These are phyloP conservation scores for Picocystis salinarum DNA, from an alignment of 139 green algal genomes.

Conservation along the genomic window DNA sequence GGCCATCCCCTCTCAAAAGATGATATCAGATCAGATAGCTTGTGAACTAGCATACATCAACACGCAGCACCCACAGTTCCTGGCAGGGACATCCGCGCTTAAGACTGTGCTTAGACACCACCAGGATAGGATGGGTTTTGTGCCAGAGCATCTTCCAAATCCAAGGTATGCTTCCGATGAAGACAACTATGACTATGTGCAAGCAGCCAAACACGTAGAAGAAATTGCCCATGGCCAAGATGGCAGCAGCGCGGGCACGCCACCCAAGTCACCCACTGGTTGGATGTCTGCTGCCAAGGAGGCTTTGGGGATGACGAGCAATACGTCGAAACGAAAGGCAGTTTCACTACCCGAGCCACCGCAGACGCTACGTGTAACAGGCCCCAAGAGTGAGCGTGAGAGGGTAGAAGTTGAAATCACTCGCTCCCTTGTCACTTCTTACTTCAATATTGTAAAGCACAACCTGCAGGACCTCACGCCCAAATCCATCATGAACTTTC, in stretches of 20 bases:
- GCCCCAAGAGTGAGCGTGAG: conserved; percentile 32
- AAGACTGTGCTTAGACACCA: conserved; percentile 5
- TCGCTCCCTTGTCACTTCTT: conserved; percentile 59
- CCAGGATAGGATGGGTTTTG: too few relatives aligned
- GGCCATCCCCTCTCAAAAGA: conserved; percentile 36
- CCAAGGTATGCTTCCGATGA: too few relatives aligned
- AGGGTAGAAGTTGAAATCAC: conserved; percentile 70
- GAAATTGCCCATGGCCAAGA: too few relatives aligned
- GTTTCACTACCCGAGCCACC: conserved; percentile 5
- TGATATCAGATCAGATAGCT: conserved; percentile 44
- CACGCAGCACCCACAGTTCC: conserved; percentile 77
- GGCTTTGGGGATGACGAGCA: too few relatives aligned
- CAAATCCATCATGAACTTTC: conserved; percentile 87
- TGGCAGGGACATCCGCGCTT: conserved; percentile 16
- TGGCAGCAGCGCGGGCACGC: too few relatives aligned
- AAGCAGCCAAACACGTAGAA: too few relatives aligned
- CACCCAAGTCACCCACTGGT: too few relatives aligned
- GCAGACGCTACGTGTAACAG: conserved; percentile 7
- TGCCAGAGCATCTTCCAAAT: too few relatives aligned
- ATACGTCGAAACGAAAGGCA: too few relatives aligned
- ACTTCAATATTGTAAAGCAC: conserved; percentile 73
- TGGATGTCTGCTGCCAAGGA: too few relatives aligned
- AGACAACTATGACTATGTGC: too few relatives aligned
- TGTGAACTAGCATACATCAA: conserved; percentile 95
- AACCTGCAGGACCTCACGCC: conserved; percentile 74